Evolutionary conservation across 192 early-diverging fungal genomes (phyloP).

Genomic region (Rhizophagus clarus): DNA sequence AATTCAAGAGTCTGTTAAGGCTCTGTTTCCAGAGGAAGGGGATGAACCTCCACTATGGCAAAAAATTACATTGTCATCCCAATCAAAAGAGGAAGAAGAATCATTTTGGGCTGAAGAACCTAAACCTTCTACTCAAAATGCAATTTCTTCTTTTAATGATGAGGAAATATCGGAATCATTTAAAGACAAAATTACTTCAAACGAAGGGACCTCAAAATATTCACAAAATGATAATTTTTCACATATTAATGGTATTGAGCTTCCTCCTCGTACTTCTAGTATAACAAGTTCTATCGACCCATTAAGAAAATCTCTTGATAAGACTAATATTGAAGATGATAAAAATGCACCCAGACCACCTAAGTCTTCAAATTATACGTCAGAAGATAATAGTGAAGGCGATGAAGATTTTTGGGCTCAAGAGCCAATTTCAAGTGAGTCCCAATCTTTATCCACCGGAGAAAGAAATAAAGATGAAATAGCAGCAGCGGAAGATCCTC

Average conservation of each 20-base stretch:
- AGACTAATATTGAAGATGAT: neutral
- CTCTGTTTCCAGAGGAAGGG: neutral
- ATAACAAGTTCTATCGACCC: neutral
- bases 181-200: too few species aligned
- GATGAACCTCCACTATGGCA: constrained; percentile 11
- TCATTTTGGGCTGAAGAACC: constrained; percentile 21
- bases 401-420: neutral
- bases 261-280: neutral
- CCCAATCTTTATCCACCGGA: neutral
- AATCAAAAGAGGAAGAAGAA: neutral
- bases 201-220: neutral
- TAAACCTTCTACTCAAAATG: constrained; percentile 1
- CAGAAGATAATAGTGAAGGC: neutral
- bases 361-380: neutral
- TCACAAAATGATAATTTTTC: neutral
- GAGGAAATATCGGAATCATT: neutral
- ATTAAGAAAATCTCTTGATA: neutral
- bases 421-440: neutral
- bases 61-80: neutral
- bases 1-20: neutral
- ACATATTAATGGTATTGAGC: neutral
- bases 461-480: too few species aligned
- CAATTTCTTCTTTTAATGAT: neutral
- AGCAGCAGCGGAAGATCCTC: neutral
- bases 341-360: neutral